Percentiles rank a stretch among this genome's conserved stretches.
These are phyloP conservation scores for Plenodomus biglobosus DNA, from an alignment of 2,329 filamentous ascomycete genomes.

Conservation along the genomic window DNA sequence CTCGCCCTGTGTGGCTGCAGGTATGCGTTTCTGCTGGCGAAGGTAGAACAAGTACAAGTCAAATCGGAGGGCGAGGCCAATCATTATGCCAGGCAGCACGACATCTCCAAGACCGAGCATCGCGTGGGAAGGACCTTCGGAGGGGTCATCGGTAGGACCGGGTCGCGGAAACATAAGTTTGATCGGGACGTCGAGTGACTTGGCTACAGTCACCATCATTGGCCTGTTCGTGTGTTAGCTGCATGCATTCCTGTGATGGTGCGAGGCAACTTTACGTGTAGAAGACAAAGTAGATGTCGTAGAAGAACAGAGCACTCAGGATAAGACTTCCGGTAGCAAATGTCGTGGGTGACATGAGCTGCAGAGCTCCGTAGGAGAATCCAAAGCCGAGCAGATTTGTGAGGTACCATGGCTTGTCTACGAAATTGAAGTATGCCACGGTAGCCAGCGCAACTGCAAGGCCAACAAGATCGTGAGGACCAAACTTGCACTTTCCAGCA, in stretches of 20 bases:
- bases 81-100: conserved; percentile 86
- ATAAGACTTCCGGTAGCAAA: conserved; percentile 80
- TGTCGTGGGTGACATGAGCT: conserved; percentile 84
- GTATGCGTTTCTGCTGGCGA: conserved; percentile 55
- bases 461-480: conserved; percentile 57
- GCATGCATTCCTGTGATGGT: too few relatives aligned
- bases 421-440: conserved; percentile 65
- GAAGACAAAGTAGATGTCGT: conserved; percentile 92
- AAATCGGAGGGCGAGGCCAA: conserved; percentile 85
- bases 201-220: conserved; percentile 85
- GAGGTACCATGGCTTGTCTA: conserved; percentile 66
- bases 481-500: conserved; percentile 56
- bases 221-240: conserved; percentile 53
- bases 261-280: conserved; percentile 63
- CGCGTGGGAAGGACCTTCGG: conserved; percentile 51
- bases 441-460: conserved; percentile 57
- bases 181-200: conserved; percentile 85
- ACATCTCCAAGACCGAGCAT: conserved; percentile 96
- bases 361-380: conserved; percentile 80
- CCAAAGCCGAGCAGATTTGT: conserved; percentile 86
- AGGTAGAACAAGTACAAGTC: conserved; percentile 85
- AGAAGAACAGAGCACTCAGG: conserved; percentile 80
- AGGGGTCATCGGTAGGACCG: conserved; percentile 48
- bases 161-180: conserved; percentile 84
- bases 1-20: conserved; percentile 11